phyloP scores from a whole-genome alignment of 495 filamentous ascomycete genomes.

The Penicillium canescens region DNA sequence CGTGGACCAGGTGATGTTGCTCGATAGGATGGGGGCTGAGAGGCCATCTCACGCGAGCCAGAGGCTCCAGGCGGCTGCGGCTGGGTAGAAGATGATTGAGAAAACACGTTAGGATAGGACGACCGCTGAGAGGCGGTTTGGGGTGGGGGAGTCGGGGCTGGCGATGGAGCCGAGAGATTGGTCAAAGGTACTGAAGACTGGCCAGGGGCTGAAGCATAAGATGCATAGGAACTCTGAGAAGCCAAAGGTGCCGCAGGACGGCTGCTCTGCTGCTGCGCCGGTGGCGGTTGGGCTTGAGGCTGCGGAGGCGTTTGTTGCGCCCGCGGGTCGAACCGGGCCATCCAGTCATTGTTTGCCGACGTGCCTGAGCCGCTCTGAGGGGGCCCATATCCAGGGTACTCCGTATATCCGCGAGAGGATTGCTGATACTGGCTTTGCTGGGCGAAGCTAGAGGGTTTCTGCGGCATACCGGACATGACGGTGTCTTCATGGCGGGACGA shows the following conservation, averaged over 20 bases:
- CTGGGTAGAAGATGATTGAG: constrained; percentile 29
- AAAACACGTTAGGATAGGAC: constrained; percentile 36
- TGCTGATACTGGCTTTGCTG: constrained; percentile 32
- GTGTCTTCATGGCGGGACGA: constrained; percentile 31
- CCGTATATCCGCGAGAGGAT: constrained; percentile 34
- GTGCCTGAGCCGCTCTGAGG: constrained; percentile 24
- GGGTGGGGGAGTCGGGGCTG: constrained; percentile 42
- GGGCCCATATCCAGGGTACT: constrained; percentile 36
- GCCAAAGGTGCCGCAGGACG: constrained; percentile 24
- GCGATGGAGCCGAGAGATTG: constrained; percentile 34
- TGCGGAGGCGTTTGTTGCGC: constrained; percentile 34
- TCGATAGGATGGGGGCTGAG: constrained; percentile 34
- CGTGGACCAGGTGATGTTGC: constrained; percentile 38
- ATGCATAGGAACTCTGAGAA: constrained; percentile 31
- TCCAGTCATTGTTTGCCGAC: constrained; percentile 44
- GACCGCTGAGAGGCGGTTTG: constrained; percentile 36
- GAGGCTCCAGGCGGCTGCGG: constrained; percentile 17
- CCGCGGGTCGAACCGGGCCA: constrained; percentile 47
- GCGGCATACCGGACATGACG: constrained; percentile 11
- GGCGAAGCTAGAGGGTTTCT: constrained; percentile 25
- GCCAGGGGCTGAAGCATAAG: constrained; percentile 30
- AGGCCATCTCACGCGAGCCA: constrained; percentile 33
- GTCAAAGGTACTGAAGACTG: constrained; percentile 27
- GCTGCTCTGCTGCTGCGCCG: constrained; percentile 22
- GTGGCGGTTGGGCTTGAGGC: constrained; percentile 24